These are phyloP conservation scores for Haplosporangium gracile DNA, from an alignment of 192 early-diverging fungal genomes.

Conservation along the genomic window DNA sequence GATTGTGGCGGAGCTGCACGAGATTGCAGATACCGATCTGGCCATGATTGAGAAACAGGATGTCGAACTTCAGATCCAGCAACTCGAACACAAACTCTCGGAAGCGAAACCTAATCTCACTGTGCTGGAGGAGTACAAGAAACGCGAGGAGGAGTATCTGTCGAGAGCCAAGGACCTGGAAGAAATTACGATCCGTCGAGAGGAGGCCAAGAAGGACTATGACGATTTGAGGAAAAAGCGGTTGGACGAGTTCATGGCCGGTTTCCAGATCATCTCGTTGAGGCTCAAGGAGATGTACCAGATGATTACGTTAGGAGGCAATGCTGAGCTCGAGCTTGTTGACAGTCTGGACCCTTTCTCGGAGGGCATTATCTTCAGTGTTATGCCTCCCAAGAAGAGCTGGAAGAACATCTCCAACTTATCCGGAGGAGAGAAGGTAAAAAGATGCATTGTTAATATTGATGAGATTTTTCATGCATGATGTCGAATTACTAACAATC, in stretches of 20 bases:
- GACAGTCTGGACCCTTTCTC: constrained; percentile 99
- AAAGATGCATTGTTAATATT: not conserved
- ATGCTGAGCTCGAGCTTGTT: constrained; percentile 97
- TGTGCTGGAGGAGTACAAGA: constrained; percentile 89
- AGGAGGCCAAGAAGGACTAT: constrained; percentile 78
- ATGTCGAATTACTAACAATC: not conserved
- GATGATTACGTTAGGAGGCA: constrained; percentile 98
- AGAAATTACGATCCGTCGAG: constrained; percentile 76
- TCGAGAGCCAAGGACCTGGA: constrained; percentile 81
- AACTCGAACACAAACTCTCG: constrained; percentile 74
- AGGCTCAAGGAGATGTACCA: constrained; percentile 99
- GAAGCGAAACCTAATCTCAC: constrained; percentile 85
- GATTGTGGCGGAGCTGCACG: constrained; percentile 63
- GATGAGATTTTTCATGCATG: not conserved
- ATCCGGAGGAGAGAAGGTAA: constrained; percentile 99
- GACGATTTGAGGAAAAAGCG: constrained; percentile 84
- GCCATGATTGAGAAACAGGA: constrained; percentile 72
- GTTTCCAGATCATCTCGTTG: constrained; percentile 93
- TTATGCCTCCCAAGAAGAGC: constrained; percentile 99
- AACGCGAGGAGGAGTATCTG: constrained; percentile 81
- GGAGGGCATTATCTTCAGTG: constrained; percentile 97
- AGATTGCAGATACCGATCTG: constrained; percentile 74
- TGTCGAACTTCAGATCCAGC: constrained; percentile 78
- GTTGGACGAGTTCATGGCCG: constrained; percentile 95
- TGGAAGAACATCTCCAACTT: constrained; percentile 99